Evolutionary conservation across 2,329 filamentous ascomycete species (phyloP), one percentile per base, ranked within the genome.

Genomic region (Alternaria infectoria): DNA sequence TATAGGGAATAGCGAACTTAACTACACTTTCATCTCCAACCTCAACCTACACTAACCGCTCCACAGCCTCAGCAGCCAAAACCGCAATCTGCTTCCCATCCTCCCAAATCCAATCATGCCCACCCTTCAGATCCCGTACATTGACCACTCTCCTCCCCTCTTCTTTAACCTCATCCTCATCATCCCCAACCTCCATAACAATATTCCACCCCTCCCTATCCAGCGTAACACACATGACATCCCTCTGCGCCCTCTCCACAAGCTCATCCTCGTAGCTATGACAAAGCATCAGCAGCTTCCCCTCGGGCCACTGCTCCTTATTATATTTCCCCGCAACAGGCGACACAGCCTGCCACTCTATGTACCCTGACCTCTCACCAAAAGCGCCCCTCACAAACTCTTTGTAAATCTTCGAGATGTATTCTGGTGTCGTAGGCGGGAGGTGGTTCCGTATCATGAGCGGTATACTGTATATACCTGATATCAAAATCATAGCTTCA

Each of bases 401-500:
- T 6, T 79, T 74, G 74, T 93, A 93, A 36, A 85, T 81, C 8
- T 84, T 81, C 50, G 81, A 77, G 25, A 76, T 70, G 2, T 68
- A 13, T 19, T 55, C 64, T 0, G 74, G 64, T 45, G 66, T 73
- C 0, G 59, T 11, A 0, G 74, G 74, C 1, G 84, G 80, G 5
- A 68, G 63, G 45, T 86, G 83, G 50, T 83, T 81, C 9, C 71
- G 61, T 2, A 86, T 76, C 19, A 92, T 77, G 0, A 83, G 83
- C 8, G 82, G 82, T 10, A 93, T 77, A 71, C 91, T 87, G 77
- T 92, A 92, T 21, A 93, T 87, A 1, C 91, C 90, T 59, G 86
- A 86, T 19, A 91, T 78, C 32, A 88, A 86, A 5, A 91, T 74
- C n/a, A 91, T 78, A 5, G 84, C 86, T 3, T 80, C 72, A 0